Evolutionary conservation across 495 filamentous ascomycete genomes (phyloP).

Genomic region (Cercophora newfieldiana): DNA sequence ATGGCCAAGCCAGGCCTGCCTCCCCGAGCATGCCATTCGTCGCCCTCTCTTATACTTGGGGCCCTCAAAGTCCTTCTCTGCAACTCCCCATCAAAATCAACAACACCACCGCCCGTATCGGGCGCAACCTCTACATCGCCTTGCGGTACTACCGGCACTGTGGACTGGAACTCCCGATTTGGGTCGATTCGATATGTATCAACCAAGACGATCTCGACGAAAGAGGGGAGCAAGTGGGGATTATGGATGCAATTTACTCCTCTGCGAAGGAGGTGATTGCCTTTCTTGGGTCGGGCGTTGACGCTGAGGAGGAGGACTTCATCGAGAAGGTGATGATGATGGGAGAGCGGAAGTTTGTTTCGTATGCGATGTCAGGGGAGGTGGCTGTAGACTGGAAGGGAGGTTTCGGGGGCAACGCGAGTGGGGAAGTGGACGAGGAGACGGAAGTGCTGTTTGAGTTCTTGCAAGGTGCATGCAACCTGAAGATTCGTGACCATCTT

Average conservation of each 20-base stretch:
- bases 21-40: not conserved
- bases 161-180: not conserved
- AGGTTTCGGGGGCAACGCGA: too few relatives aligned
- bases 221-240: not conserved
- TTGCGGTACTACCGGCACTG: not conserved
- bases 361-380: not conserved
- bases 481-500: conserved; percentile 1
- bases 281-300: not conserved
- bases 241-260: conserved; percentile 7
- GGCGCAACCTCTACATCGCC: not conserved
- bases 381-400: not conserved
- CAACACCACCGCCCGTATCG: not conserved
- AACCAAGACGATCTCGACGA: conserved; percentile 12
- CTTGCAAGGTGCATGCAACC: not conserved
- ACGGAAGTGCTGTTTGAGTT: not conserved
- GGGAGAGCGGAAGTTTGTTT: not conserved
- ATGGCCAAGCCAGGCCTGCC: not conserved
- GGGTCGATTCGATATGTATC: conserved; percentile 12
- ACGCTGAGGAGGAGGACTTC: not conserved
- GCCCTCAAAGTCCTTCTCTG: not conserved
- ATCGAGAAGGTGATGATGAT: not conserved
- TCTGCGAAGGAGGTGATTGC: not conserved
- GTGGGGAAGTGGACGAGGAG: not conserved
- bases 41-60: conserved; percentile 10
- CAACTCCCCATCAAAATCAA: not conserved